A percentile compares a stretch with the other conserved stretches of the same genome.
phyloP scores from a whole-genome alignment of 2,329 filamentous ascomycete genomes.

The Exophiala bonariae region DNA sequence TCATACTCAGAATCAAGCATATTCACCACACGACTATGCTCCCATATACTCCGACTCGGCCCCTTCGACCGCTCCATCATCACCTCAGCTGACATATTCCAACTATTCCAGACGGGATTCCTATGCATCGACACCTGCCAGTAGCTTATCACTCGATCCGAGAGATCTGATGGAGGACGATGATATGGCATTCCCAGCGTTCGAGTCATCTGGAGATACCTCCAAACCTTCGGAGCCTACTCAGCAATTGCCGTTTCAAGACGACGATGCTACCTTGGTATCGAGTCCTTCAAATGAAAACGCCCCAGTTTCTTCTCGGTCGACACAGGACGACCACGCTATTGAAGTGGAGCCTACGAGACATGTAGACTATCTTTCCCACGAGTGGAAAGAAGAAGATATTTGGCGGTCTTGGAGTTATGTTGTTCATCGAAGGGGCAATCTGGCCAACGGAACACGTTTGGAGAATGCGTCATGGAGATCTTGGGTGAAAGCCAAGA shows the following conservation, averaged over 20 bases:
- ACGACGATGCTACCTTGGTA: constrained; percentile 28
- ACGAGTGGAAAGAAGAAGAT: constrained; percentile 92
- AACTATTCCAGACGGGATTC: constrained; percentile 32
- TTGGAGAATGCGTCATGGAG: constrained; percentile 97
- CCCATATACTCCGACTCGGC: constrained; percentile 31
- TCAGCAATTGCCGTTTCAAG: constrained; percentile 39
- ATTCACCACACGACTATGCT: constrained; percentile 20
- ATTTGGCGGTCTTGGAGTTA: constrained; percentile 98
- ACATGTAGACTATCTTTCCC: constrained; percentile 93
- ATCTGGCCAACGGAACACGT: constrained; percentile 77
- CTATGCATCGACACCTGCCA: constrained; percentile 39
- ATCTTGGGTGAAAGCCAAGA: constrained; percentile 92
- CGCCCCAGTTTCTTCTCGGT: constrained; percentile 56
- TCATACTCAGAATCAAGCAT: constrained; percentile 11
- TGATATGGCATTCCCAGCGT: constrained; percentile 47
- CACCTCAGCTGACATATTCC: constrained; percentile 36
- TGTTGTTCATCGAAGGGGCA: constrained; percentile 74
- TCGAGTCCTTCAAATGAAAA: constrained; percentile 57
- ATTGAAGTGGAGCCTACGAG: constrained; percentile 73
- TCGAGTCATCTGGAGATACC: constrained; percentile 28
- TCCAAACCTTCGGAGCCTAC: constrained; percentile 2
- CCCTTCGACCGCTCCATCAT: constrained; percentile 39
- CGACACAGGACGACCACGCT: constrained; percentile 77
- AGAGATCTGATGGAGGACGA: constrained; percentile 29
- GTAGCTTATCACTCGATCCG: constrained; percentile 38